Conservation (phyloP, 306 rosid genomes). For the Carpinus fangiana region DNA sequence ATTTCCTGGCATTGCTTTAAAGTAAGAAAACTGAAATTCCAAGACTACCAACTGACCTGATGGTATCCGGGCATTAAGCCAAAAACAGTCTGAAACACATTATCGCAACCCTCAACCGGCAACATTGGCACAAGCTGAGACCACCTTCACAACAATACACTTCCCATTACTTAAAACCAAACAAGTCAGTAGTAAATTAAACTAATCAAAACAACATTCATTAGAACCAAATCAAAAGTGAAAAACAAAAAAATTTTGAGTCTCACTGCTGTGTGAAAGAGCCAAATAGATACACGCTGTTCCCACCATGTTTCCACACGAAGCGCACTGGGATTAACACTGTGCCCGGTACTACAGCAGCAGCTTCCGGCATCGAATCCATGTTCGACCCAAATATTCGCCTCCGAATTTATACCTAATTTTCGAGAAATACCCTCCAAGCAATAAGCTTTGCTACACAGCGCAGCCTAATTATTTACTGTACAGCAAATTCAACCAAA, state of each 20-base stretch:
- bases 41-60: conserved; percentile 63
- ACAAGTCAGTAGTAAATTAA: conserved; percentile 12
- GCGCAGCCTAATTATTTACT: conserved; percentile 34
- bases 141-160: conserved; percentile 59
- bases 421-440: conserved; percentile 40
- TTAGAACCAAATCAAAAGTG: neutral
- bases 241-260: neutral
- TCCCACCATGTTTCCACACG: conserved; percentile 96
- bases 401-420: conserved; percentile 20
- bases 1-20: neutral
- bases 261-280: conserved; percentile 71
- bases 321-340: conserved; percentile 81
- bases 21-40: neutral
- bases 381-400: conserved; percentile 63
- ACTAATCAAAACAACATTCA: conserved; percentile 13
- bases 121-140: conserved; percentile 90
- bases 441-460: conserved; percentile 39
- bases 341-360: conserved; percentile 57
- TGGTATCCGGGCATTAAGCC: conserved; percentile 83
- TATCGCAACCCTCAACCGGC: conserved; percentile 87
- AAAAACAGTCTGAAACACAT: conserved; percentile 88
- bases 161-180: conserved; percentile 21
- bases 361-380: conserved; percentile 59
- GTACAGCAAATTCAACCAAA: conserved; percentile 39
- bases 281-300: conserved; percentile 77